Evolutionary conservation across 192 early-diverging fungal species (phyloP).

Genomic region (Podochytrium sp.): DNA sequence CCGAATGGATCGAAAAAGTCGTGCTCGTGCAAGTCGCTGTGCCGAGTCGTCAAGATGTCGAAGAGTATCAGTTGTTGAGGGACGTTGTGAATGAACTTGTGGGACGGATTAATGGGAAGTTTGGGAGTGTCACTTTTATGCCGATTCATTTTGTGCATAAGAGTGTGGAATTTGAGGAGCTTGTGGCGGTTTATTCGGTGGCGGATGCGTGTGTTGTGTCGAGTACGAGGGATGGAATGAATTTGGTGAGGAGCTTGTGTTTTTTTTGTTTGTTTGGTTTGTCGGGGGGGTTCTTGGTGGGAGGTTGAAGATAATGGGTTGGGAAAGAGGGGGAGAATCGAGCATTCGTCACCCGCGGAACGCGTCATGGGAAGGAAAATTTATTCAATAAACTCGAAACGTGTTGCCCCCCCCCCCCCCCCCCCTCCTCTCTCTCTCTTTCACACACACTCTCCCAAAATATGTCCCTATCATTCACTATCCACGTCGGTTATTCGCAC

Average conservation of each 20-base stretch:
- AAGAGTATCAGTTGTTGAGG: slow-evolving; percentile 96
- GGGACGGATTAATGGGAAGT: slow-evolving; percentile 96
- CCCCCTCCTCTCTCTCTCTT: too few species aligned
- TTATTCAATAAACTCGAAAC: too few species aligned
- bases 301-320: too few species aligned
- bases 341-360: too few species aligned
- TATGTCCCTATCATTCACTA: too few species aligned
- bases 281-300: too few species aligned
- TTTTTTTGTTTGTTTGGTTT: background rate
- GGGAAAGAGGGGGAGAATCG: too few species aligned
- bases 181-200: slow-evolving; percentile 92
- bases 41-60: slow-evolving; percentile 98
- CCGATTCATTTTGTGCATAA: slow-evolving; percentile 99
- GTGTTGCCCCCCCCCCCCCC: too few species aligned
- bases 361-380: too few species aligned
- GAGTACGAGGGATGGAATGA: slow-evolving; percentile 99
- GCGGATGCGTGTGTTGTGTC: slow-evolving; percentile 96
- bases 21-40: slow-evolving; percentile 98
- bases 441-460: too few species aligned
- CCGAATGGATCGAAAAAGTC: slow-evolving; percentile 92
- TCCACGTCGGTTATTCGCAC: background rate
- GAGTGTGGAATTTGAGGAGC: slow-evolving; percentile 92
- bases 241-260: slow-evolving; percentile 72
- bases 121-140: slow-evolving; percentile 93
- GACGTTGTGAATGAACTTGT: slow-evolving; percentile 96